Percentiles rank a stretch among this genome's conserved stretches.
Evolutionary conservation across 305 asterid species (phyloP).

Genomic region (Rubia tinctorum): DNA sequence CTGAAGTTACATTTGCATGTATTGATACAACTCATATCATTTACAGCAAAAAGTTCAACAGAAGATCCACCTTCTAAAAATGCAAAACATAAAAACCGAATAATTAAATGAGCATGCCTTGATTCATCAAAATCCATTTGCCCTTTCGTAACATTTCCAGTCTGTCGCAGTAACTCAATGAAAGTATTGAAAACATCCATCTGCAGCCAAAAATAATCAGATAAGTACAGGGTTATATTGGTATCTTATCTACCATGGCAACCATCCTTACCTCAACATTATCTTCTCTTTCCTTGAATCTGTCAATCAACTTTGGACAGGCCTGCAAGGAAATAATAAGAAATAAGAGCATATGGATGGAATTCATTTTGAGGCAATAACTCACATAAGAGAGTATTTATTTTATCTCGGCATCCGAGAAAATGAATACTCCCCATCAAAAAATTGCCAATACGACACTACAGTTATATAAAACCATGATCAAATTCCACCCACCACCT

Average conservation of each 20-base stretch:
- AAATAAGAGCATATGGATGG: background rate
- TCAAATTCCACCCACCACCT: background rate
- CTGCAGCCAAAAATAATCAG: conserved; percentile 45
- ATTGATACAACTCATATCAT: background rate
- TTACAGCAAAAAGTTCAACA: background rate
- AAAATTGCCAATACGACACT: background rate
- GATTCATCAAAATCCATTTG: conserved; percentile 76
- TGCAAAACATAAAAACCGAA: background rate
- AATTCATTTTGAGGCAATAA: conserved; percentile 1
- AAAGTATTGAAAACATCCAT: conserved; percentile 97
- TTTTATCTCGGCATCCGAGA: background rate
- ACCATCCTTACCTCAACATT: conserved; percentile 76
- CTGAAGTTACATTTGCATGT: background rate
- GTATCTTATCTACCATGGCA: background rate
- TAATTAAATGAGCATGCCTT: conserved; percentile 54
- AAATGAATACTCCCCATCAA: background rate
- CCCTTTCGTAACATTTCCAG: conserved; percentile 93
- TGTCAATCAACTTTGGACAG: conserved; percentile 95
- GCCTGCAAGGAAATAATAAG: conserved; percentile 56
- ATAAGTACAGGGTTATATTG: conserved; percentile 15
- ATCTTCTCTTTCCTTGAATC: conserved; percentile 99
- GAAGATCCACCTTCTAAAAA: background rate
- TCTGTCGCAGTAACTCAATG: conserved; percentile 92
- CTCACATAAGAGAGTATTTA: background rate
- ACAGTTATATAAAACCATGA: background rate